Evolutionary conservation across 768 basidiomycete genomes (phyloP).

Genomic region (Lactifluus volemus): DNA sequence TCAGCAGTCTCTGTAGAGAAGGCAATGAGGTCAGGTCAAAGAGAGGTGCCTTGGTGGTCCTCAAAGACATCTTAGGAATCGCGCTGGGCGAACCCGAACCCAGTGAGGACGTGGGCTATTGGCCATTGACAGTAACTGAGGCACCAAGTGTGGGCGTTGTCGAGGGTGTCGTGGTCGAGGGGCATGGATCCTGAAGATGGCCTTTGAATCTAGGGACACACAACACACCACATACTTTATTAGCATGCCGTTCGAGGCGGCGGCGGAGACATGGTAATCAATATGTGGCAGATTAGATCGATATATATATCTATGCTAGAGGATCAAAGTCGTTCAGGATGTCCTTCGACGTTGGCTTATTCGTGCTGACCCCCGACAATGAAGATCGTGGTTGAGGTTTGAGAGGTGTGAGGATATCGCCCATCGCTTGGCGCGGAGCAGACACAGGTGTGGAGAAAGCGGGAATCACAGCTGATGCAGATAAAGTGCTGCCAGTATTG

Average conservation of each 20-base stretch:
- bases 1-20: conserved; percentile 57
- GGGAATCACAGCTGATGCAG: conserved; percentile 20
- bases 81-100: conserved; percentile 31
- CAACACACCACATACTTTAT: neutral
- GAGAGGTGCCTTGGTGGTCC: conserved; percentile 58
- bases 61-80: conserved; percentile 48
- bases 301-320: conserved; percentile 33
- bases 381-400: conserved; percentile 44
- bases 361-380: conserved; percentile 29
- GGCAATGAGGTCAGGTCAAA: conserved; percentile 69
- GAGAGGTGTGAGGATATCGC: conserved; percentile 53
- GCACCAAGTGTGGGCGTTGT: conserved; percentile 38
- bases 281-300: neutral
- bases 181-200: neutral
- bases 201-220: neutral
- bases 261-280: neutral
- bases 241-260: neutral
- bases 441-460: conserved; percentile 27
- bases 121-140: conserved; percentile 44
- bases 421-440: conserved; percentile 32
- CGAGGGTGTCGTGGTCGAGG: conserved; percentile 12
- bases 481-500: neutral
- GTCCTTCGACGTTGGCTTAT: conserved; percentile 49
- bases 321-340: conserved; percentile 85
- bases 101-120: conserved; percentile 13